A percentile compares a stretch with the other conserved stretches of the same genome.
Evolutionary conservation across 371 early-diverging fungal species (phyloP).

Genomic region (Fennellomyces sp.): DNA sequence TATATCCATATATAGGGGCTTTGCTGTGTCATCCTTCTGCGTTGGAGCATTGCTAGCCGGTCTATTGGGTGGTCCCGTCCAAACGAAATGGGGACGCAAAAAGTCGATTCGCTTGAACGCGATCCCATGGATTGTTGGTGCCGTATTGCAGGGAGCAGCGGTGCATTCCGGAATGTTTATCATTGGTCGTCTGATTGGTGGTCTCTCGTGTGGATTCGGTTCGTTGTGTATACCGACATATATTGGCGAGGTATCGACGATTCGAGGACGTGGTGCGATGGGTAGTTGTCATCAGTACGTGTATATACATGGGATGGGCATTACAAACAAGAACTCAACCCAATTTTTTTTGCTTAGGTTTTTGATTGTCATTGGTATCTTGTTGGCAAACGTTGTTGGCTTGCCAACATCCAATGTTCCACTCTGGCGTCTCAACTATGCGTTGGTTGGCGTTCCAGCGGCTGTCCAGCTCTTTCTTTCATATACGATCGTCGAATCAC

Average conservation of each 20-base stretch:
- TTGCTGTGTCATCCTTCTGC: constrained; percentile 62
- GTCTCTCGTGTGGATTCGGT: constrained; percentile 70
- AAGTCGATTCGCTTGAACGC: constrained; percentile 61
- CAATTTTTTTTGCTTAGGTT: constrained; percentile 27
- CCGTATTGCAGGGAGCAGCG: constrained; percentile 53
- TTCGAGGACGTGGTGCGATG: constrained; percentile 65
- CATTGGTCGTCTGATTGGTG: constrained; percentile 27
- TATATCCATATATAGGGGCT: constrained; percentile 39
- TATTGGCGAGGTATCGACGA: constrained; percentile 77
- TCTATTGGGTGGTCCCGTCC: constrained; percentile 54
- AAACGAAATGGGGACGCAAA: constrained; percentile 62
- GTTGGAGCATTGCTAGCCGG: constrained; percentile 74
- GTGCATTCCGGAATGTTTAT: constrained; percentile 24
- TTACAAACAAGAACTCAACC: not conserved
- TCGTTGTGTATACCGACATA: constrained; percentile 81
- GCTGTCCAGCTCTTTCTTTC: constrained; percentile 68
- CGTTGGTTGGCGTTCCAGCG: constrained; percentile 70
- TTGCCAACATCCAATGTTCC: constrained; percentile 62
- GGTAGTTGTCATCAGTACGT: constrained; percentile 68
- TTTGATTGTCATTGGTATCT: constrained; percentile 76
- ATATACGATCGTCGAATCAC: constrained; percentile 76
- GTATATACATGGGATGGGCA: not conserved
- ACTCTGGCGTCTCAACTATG: constrained; percentile 70
- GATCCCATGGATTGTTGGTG: constrained; percentile 58
- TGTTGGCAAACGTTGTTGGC: constrained; percentile 66